Evolutionary conservation across 192 early-diverging fungal genomes (phyloP).

Genomic region (Entomortierella beljakovae): DNA sequence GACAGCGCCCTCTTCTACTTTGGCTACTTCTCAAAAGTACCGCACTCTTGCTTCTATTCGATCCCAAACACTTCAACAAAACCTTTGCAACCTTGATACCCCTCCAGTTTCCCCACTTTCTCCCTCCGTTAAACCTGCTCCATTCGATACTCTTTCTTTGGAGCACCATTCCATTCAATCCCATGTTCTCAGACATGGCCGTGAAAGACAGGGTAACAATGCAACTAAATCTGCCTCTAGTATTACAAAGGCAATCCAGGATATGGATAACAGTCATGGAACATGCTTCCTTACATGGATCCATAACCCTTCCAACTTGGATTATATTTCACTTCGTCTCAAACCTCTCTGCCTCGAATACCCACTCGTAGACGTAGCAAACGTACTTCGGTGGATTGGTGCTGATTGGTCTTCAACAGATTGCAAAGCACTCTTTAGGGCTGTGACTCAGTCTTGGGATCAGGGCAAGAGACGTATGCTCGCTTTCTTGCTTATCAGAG

Average conservation of each 20-base stretch:
- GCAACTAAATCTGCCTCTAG: slow-evolving; percentile 9
- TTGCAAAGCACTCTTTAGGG: slow-evolving; percentile 49
- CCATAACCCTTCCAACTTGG: slow-evolving; percentile 52
- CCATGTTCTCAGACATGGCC: background rate
- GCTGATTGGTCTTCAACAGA: slow-evolving; percentile 47
- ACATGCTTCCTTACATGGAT: slow-evolving; percentile 54
- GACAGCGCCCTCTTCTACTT: slow-evolving; percentile 18
- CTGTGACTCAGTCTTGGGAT: slow-evolving; percentile 51
- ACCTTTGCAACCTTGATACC: slow-evolving; percentile 1
- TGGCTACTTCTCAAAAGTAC: slow-evolving; percentile 31
- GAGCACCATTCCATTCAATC: background rate
- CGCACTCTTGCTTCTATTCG: slow-evolving; percentile 51
- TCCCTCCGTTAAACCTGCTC: slow-evolving; percentile 23
- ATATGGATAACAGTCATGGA: slow-evolving; percentile 49
- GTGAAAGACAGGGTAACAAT: background rate
- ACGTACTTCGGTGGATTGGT: slow-evolving; percentile 54
- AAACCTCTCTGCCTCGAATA: slow-evolving; percentile 52
- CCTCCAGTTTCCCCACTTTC: slow-evolving; percentile 11
- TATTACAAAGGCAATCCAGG: slow-evolving; percentile 42
- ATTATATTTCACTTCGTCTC: slow-evolving; percentile 52
- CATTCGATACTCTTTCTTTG: slow-evolving; percentile 18
- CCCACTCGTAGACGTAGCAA: slow-evolving; percentile 42
- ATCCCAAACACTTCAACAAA: slow-evolving; percentile 17
- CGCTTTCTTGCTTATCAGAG: slow-evolving; percentile 46
- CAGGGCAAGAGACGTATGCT: slow-evolving; percentile 43